These are phyloP conservation scores for Boletus subcaerulescens DNA, from an alignment of 768 basidiomycete species.

Conservation along the genomic window DNA sequence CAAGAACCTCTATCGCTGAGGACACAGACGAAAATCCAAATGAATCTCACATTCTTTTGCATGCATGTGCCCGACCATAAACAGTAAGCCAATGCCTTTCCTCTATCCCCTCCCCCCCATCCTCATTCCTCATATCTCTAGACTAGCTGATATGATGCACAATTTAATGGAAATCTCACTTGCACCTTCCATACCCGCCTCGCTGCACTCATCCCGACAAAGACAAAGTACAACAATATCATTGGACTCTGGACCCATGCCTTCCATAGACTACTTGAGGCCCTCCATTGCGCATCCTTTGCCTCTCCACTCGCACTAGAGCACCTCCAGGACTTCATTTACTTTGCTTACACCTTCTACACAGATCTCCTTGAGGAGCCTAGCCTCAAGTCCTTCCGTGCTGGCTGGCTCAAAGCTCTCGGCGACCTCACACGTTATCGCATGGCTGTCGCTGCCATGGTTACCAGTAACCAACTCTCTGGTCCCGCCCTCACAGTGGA, in stretches of 20 bases:
- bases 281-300: conserved; percentile 81
- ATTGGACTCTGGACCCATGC: conserved; percentile 89
- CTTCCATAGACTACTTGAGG: conserved; percentile 88
- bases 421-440: conserved; percentile 94
- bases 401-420: conserved; percentile 93
- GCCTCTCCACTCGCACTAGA: conserved; percentile 66
- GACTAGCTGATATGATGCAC: conserved; percentile 88
- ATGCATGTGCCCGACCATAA: conserved; percentile 63
- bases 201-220: conserved; percentile 84
- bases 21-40: conserved; percentile 54
- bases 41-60: conserved; percentile 35
- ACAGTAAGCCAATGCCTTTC: conserved; percentile 49
- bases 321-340: conserved; percentile 90
- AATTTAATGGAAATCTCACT: conserved; percentile 82
- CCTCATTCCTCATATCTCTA: conserved; percentile 32
- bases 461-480: conserved; percentile 47
- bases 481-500: conserved; percentile 50
- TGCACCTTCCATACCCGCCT: conserved; percentile 84
- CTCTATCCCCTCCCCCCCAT: background rate
- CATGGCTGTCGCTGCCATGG: conserved; percentile 90
- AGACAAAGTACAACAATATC: conserved; percentile 97
- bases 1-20: conserved; percentile 75
- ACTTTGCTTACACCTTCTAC: conserved; percentile 94
- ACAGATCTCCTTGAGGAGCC: conserved; percentile 84
- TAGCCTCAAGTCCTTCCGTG: conserved; percentile 62